Conservation (phyloP, 306 rosid genomes). For the Luffa aegyptiaca region DNA sequence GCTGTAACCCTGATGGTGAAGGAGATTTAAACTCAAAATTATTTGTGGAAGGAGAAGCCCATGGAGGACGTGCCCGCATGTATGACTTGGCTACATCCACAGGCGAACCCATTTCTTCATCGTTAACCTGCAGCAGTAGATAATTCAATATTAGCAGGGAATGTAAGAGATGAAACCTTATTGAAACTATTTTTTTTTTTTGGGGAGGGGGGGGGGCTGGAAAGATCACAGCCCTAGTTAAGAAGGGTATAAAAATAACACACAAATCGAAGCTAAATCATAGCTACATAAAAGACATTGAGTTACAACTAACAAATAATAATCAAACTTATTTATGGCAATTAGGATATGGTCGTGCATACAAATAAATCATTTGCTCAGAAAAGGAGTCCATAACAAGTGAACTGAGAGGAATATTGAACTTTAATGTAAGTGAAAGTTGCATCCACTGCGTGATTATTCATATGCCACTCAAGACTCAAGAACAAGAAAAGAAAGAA, state of each 20-base stretch:
- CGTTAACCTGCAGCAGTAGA: slow-evolving; percentile 38
- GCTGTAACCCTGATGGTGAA: slow-evolving; percentile 44
- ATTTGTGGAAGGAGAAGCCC: slow-evolving; percentile 74
- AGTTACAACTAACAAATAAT: background rate
- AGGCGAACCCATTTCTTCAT: slow-evolving; percentile 69
- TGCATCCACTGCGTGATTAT: background rate
- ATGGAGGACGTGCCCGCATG: slow-evolving; percentile 73
- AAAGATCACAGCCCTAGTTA: background rate
- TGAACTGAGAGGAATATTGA: background rate
- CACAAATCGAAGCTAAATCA: background rate
- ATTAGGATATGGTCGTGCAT: background rate
- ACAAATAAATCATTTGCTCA: background rate
- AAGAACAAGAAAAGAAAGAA: slow-evolving; percentile 10
- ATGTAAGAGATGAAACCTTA: too few species aligned
- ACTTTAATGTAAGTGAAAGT: background rate
- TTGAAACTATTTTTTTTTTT: too few species aligned
- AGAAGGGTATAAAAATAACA: background rate
- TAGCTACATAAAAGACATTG: background rate
- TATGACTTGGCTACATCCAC: slow-evolving; percentile 81
- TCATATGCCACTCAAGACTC: background rate
- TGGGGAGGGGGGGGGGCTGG: background rate
- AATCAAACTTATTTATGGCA: background rate
- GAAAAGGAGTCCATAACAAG: background rate
- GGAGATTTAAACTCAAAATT: slow-evolving; percentile 37
- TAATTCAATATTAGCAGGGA: background rate